Percentiles rank a stretch among this genome's conserved stretches.
These are phyloP conservation scores for Trifolium subterraneum DNA, from an alignment of 306 rosid species.

Conservation along the genomic window DNA sequence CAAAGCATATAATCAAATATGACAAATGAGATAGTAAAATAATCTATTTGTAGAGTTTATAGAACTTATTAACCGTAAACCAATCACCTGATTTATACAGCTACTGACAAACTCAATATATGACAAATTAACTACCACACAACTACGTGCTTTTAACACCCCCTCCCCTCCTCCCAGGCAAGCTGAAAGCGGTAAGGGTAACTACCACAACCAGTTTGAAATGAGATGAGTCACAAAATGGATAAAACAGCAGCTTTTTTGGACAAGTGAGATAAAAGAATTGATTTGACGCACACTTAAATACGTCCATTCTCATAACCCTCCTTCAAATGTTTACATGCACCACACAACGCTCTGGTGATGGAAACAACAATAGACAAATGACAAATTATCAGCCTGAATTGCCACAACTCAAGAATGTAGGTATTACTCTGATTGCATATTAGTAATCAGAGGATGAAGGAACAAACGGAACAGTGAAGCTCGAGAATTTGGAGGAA, in stretches of 20 bases:
- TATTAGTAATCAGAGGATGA: no score
- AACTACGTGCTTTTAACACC: no score
- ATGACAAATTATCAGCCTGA: neutral
- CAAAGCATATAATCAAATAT: no score
- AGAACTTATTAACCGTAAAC: neutral
- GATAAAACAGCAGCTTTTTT: neutral
- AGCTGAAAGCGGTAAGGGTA: no score
- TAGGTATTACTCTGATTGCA: no score
- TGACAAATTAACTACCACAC: neutral
- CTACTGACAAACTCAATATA: neutral
- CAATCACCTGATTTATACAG: neutral
- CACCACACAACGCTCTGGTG: no score
- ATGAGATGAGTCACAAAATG: neutral
- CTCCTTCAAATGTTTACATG: neutral
- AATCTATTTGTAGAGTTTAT: no score
- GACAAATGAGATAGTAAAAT: no score
- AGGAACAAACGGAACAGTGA: no score
- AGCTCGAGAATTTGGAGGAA: no score
- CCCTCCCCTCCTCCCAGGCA: no score
- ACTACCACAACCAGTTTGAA: neutral
- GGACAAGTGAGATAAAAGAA: neutral
- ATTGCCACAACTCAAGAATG: neutral
- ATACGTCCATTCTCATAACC: neutral
- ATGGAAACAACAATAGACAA: neutral
- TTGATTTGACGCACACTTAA: neutral